A percentile compares a stretch with the other conserved stretches of the same genome.
These are phyloP conservation scores for Pseudovirgaria hyperparasitica DNA, from an alignment of 2,329 filamentous ascomycete species.

Conservation along the genomic window DNA sequence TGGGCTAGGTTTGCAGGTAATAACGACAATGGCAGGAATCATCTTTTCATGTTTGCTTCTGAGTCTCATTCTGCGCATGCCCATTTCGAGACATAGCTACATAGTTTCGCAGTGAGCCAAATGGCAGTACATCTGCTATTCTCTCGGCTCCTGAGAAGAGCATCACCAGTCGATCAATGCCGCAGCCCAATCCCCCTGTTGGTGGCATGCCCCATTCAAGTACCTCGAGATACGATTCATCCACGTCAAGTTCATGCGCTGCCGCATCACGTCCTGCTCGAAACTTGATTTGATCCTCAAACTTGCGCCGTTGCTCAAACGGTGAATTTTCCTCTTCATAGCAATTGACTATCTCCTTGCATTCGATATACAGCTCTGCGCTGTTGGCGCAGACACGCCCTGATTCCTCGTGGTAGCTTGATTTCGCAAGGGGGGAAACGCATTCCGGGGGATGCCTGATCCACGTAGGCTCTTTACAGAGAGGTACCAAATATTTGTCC, in stretches of 20 bases:
- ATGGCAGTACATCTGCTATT: slow-evolving; percentile 77
- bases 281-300: slow-evolving; percentile 44
- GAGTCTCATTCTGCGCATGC: too few relatives aligned
- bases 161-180: slow-evolving; percentile 86
- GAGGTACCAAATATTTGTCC: slow-evolving; percentile 63
- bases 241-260: slow-evolving; percentile 39
- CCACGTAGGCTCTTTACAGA: slow-evolving; percentile 62
- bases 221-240: slow-evolving; percentile 74
- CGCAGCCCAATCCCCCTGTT: slow-evolving; percentile 93
- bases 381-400: slow-evolving; percentile 66
- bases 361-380: slow-evolving; percentile 71
- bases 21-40: too few relatives aligned
- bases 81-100: slow-evolving; percentile 22
- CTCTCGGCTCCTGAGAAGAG: slow-evolving; percentile 64
- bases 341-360: slow-evolving; percentile 82
- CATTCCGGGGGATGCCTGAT: slow-evolving; percentile 82
- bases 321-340: slow-evolving; percentile 98
- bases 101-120: slow-evolving; percentile 65
- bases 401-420: slow-evolving; percentile 54
- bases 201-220: slow-evolving; percentile 86
- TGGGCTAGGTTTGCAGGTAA: too few relatives aligned
- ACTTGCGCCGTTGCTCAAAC: slow-evolving; percentile 72
- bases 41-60: too few relatives aligned
- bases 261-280: slow-evolving; percentile 31
- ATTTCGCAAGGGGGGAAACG: slow-evolving; percentile 85